Base-by-base conservation (phyloP, 805 yeast genomes). In the Teunomyces gatunensis region DNA sequence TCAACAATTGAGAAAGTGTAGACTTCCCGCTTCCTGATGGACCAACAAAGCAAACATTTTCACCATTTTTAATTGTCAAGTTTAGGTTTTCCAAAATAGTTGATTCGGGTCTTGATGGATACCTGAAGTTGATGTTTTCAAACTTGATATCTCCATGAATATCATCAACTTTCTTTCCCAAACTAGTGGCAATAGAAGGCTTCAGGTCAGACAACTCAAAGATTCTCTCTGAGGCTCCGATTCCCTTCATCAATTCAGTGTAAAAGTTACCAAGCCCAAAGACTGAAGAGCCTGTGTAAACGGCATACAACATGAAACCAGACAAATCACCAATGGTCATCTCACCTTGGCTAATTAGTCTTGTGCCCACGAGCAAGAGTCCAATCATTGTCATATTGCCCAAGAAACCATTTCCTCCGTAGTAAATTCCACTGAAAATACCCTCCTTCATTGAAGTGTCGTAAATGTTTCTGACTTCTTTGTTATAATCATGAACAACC, bases 1-100 rank as follows among this genome's bases (percentile, higher is more conserved):
- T 67, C 39, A 92, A 68, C 45, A 92, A 69, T 45, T 91, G 88
- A 5, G 91, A 78, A 2, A 92, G 80, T 0, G 97, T 91, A 13
- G 96, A 88, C 64, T 92, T 92, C 21, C 98, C 98, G 51, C 96
- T 87, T 1, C 98, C 98, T 29, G 95, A 85, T n/a, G 96, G 97
- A 1, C 98, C 98, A 13, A 91, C 97, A 49, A 92, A 82, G 62
- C 97, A 91, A 12, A 91, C 83, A 57, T 92, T 92, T 55, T 89
- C 91, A 11, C 97, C 97, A 29, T 87, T 82, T 12, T 72, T 63
- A 39, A 92, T 83, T 1, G 68, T 73, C 47, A 92, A 72, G 53
- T 80, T 73, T 47, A 91, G 67, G 18, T 78, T 69, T 2, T 71
- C 57, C 67, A 92, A 89, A 20, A 92, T 85, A 15, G 67, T 65